Base-by-base conservation (phyloP, 2,329 filamentous ascomycete genomes). In the Fusarium sp. region DNA sequence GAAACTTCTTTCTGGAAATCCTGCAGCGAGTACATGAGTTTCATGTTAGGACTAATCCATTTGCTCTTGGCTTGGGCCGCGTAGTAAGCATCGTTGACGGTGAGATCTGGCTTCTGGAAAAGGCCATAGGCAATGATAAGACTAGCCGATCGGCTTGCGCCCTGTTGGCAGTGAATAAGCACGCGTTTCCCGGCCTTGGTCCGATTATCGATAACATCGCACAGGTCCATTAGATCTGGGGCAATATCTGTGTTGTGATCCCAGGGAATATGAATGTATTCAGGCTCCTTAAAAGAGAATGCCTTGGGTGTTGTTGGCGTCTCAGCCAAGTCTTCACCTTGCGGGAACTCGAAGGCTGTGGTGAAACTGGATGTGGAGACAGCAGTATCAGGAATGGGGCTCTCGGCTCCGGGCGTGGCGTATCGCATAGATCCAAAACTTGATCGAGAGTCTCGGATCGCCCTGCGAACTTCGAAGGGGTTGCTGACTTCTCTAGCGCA, bases 31-130 rank as follows among this genome's bases (percentile, higher is more conserved):
- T 95, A 95, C 83, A 96, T 93, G 66, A 96, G 81, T 67, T 91
- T 91, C 92, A 96, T 96, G 75, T 96, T 96, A 0, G 91, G 91
- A 56, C 91, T 93, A 68, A 96, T 94, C 91, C 92, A 96, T 71
- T 84, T 87, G 75, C 91, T 95, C 77, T 90, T 90, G 50, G 86
- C 83, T 76, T 96, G 92, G 3, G 92, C 91, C 3, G 88, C 85
- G 72, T 92, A 88, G 73, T 95, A 95, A 3, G 91, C 91, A 73
- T 94, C 91, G 71, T 94, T 93, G 49, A 94, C 91, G 67, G 84
- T 91, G 69, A 92, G 78, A 6, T 87, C 83, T 2, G 91, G 91
- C 58, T 92, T 90, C 72, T 89, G 89, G 75, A 91, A 95, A 55
- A 96, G 79, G 39, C 91, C 91, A 64, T 94, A 96, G 19, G 91